phyloP scores from a whole-genome alignment of 2,329 filamentous ascomycete species.

The Stromatinia cepivora region DNA sequence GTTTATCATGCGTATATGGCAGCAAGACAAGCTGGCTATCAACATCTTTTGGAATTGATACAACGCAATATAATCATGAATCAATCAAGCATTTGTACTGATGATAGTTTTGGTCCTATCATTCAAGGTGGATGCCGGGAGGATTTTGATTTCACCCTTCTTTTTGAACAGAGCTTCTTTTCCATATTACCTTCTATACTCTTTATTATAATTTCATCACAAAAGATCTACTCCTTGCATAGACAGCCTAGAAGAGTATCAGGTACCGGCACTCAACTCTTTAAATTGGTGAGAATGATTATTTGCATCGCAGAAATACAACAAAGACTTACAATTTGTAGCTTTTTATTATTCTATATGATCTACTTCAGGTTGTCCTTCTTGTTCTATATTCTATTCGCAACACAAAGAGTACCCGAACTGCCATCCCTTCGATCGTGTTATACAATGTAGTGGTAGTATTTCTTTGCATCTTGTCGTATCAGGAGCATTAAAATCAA shows the following conservation, averaged over 20 bases:
- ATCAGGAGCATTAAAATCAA: slow-evolving; percentile 17
- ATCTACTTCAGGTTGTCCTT: slow-evolving; percentile 26
- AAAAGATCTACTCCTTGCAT: slow-evolving; percentile 1
- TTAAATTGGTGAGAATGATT: not conserved
- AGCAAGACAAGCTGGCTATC: not conserved
- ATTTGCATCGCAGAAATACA: not conserved
- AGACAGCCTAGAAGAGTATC: not conserved
- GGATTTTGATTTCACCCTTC: slow-evolving; percentile 33
- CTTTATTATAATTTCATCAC: slow-evolving; percentile 23
- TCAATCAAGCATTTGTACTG: not conserved
- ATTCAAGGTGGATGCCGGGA: not conserved
- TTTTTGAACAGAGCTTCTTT: slow-evolving; percentile 33
- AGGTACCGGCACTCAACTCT: not conserved
- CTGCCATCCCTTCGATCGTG: slow-evolving; percentile 33
- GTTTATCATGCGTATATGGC: not conserved
- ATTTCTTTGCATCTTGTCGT: slow-evolving; percentile 20
- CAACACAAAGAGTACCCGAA: slow-evolving; percentile 17
- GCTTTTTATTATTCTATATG: not conserved
- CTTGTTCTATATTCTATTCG: slow-evolving; percentile 27
- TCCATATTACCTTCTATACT: slow-evolving; percentile 30
- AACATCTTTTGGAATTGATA: not conserved
- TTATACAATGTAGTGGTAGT: slow-evolving; percentile 26
- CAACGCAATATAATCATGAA: not conserved
- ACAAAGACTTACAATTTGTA: not conserved
- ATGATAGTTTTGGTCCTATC: slow-evolving; percentile 12